A percentile compares a stretch with the other conserved stretches of the same genome.
phyloP scores from a whole-genome alignment of 345 rosid species.

The Euclidium syriacum region DNA sequence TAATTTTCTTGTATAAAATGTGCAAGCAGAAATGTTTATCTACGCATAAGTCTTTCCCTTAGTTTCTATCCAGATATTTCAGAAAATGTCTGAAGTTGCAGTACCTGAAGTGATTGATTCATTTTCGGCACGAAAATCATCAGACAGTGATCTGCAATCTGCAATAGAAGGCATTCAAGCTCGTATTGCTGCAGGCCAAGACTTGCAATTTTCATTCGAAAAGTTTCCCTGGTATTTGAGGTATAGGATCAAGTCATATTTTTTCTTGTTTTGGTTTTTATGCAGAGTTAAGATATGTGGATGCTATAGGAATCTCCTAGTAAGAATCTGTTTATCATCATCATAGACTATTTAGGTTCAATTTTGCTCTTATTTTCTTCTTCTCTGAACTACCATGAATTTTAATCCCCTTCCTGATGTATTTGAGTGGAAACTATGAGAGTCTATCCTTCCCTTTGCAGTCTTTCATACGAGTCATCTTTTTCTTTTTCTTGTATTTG shows the following conservation, averaged over 20 bases:
- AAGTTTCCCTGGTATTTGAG: slow-evolving; percentile 85
- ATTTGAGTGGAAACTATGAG: neutral
- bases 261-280: neutral
- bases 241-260: slow-evolving; percentile 32
- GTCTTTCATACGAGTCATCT: neutral
- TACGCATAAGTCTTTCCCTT: slow-evolving; percentile 5
- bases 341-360: neutral
- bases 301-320: no score
- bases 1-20: neutral
- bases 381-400: neutral
- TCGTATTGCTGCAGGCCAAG: slow-evolving; percentile 74
- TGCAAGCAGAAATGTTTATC: neutral
- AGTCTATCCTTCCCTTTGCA: neutral
- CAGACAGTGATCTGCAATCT: slow-evolving; percentile 46
- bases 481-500: no score
- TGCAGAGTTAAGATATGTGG: neutral
- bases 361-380: neutral
- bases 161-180: slow-evolving; percentile 57
- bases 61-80: slow-evolving; percentile 54
- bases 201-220: slow-evolving; percentile 63
- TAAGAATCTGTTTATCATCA: no score
- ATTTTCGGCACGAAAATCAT: slow-evolving; percentile 63
- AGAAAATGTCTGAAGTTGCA: slow-evolving; percentile 50
- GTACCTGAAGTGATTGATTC: slow-evolving; percentile 70
- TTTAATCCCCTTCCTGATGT: neutral